Base-by-base conservation (phyloP, 345 rosid genomes). In the Excoecaria cochinchinensis region DNA sequence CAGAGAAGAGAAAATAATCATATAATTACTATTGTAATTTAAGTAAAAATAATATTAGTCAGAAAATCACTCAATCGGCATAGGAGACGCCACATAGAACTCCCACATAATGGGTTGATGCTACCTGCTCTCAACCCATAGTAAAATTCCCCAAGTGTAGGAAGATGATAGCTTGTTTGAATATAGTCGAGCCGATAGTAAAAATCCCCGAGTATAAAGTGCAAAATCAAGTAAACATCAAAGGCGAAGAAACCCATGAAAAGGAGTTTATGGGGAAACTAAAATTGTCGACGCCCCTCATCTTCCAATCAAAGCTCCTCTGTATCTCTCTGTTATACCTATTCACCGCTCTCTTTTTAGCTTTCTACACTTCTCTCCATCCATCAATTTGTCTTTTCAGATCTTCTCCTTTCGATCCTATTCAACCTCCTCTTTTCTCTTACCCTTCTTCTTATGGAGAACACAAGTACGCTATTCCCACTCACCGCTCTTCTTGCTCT, bases 381-480 rank as follows among this genome's bases (percentile, higher is more conserved):
- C 82, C 90, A 17, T 72, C 85, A 73, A 83, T 77, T 74, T 92
- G 99, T 75, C 84, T 92, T 80, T 86, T 89, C 85, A 81, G 89
- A 55, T 85, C 88, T 42, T 92, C 99, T 11, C 91, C 97, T 10
- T 91, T 82, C 57, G 90, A 91, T 71, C 99, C 95, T 7, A 74
- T 92, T 36, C 90, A 83, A 52, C 55, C 83, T 42, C 85, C 92
- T 4, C 87, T 92, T 69, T 95, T 92, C 87, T 79, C 90, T 4
- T 95, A 89, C 74, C 97, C 97, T 74, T 59, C 85, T 53, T 86
- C 94, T 73, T 95, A 95, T 50, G 95, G 97, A 73, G 85, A 87
- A 61, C 97, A 92, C 89, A 95, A 95, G 80, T 88, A 95, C 63
- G 93, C 92, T 79, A 78, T 91, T 80, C 84, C 92, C 52, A 86